Base-by-base conservation (phyloP, 2,329 filamentous ascomycete genomes). In the Orbilia ellipsospora region DNA sequence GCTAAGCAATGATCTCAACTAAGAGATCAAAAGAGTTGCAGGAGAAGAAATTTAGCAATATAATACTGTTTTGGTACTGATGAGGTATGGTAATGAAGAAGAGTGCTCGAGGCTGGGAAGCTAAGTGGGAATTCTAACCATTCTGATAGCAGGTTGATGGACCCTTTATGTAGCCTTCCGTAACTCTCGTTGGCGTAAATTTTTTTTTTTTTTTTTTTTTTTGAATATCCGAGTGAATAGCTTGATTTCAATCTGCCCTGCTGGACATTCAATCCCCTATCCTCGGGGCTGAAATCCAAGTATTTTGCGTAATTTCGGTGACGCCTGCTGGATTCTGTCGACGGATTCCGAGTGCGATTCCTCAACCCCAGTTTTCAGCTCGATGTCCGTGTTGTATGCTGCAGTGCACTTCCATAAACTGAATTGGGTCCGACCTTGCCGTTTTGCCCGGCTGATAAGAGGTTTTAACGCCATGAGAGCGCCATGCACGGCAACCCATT, bases 401-500 rank as follows among this genome's bases (percentile, higher is more conserved):
- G 57, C 57, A 15, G 36, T 28, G 36, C 59, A 16, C 40, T 62
- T 44, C 59, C 44, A 40, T 23, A 15, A 51, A 51, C 23, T 26
- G 28, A 54, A 42, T 16, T 52, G 51, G 20, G 60, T 26, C 52
- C 60, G n/a, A 28, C 45, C 5, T 36, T 7, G 31, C 31, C 5
- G 10, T 36, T 10, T 10, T 36, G 26, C 40, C 48, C 60, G 60
- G 26, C 45, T 54, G 45, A 63, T 63, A 63, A 54, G 12, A 63
- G 20, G 45, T 52, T 16, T 54, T n/a, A 42, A 54, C 18, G 60
- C 60, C 45, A 63, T 45, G 60, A 28, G 60, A 63, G 3, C 8
- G 44, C 44, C 60, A 15, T 63, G 60, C 48, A 54, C 42, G 60
- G 60, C 60, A 54, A 42, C 18, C 52, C 28, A 54, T 42, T 42